These are phyloP conservation scores for Solanum virginianum DNA, from an alignment of 257 asterid genomes.

Conservation along the genomic window DNA sequence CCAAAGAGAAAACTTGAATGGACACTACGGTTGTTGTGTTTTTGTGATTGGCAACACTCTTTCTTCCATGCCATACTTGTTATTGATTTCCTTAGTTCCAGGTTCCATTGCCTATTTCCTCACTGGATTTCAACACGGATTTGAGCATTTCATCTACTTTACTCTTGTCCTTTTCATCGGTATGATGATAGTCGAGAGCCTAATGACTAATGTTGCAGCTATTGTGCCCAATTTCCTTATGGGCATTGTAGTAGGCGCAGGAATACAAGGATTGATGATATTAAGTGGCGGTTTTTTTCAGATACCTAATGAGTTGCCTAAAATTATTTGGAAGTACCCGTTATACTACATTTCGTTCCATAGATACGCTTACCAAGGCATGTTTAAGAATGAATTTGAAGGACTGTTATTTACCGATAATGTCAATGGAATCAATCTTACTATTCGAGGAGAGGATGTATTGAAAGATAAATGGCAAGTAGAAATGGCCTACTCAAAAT, in stretches of 20 bases:
- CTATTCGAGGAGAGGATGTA: background rate
- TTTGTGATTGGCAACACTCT: slow-evolving; percentile 13
- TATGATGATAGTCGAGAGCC: slow-evolving; percentile 24
- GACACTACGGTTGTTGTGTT: slow-evolving; percentile 14
- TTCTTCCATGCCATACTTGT: slow-evolving; percentile 15
- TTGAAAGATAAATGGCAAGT: slow-evolving; percentile 1
- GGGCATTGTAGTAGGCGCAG: slow-evolving; percentile 22
- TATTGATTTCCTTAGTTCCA: slow-evolving; percentile 13
- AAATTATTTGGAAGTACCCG: slow-evolving; percentile 15
- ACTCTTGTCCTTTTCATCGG: background rate
- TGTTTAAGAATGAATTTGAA: slow-evolving; percentile 23
- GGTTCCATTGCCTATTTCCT: slow-evolving; percentile 15
- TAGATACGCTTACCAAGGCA: slow-evolving; percentile 20
- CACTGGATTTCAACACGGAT: background rate
- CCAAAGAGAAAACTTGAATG: slow-evolving; percentile 21
- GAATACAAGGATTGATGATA: slow-evolving; percentile 22
- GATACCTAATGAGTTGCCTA: slow-evolving; percentile 13
- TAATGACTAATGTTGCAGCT: slow-evolving; percentile 17
- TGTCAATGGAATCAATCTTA: background rate
- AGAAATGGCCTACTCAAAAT: background rate
- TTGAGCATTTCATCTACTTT: slow-evolving; percentile 9
- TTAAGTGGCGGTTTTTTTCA: slow-evolving; percentile 24
- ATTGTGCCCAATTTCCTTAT: slow-evolving; percentile 22
- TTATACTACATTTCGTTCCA: slow-evolving; percentile 19
- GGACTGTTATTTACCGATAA: background rate